A percentile compares a stretch with the other conserved stretches of the same genome.
phyloP scores from a whole-genome alignment of 2,329 filamentous ascomycete species.

The Xylaria sp. region DNA sequence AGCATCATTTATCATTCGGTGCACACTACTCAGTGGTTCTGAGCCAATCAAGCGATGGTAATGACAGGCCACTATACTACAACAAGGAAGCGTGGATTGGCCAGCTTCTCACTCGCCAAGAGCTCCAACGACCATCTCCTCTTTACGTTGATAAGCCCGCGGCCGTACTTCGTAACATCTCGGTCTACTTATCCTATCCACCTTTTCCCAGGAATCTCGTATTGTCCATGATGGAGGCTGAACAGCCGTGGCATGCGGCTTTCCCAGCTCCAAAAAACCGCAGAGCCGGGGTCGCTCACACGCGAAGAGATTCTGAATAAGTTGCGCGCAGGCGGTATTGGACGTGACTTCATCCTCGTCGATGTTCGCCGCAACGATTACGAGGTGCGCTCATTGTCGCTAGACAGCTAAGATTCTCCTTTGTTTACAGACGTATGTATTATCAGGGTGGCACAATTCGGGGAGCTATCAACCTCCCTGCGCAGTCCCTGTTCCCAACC shows the following conservation, averaged over 20 bases:
- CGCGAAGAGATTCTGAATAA: slow-evolving; percentile 34
- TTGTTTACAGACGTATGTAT: slow-evolving; percentile 14
- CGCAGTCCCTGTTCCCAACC: slow-evolving; percentile 58
- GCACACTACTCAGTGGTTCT: not conserved
- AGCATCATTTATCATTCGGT: not conserved
- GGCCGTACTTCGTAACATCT: not conserved
- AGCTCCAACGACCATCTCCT: not conserved
- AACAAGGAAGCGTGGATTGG: slow-evolving; percentile 6
- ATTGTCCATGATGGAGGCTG: slow-evolving; percentile 22
- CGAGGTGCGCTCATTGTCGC: slow-evolving; percentile 48
- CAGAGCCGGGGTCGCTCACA: slow-evolving; percentile 25
- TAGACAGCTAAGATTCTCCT: slow-evolving; percentile 4
- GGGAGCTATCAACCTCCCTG: slow-evolving; percentile 64
- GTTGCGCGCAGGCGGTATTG: slow-evolving; percentile 18
- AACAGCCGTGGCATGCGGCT: slow-evolving; percentile 36
- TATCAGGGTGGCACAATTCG: slow-evolving; percentile 66
- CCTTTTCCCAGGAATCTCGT: not conserved
- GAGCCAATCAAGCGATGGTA: slow-evolving; percentile 25
- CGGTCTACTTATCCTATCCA: not conserved
- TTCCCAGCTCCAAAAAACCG: slow-evolving; percentile 34
- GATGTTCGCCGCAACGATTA: slow-evolving; percentile 58
- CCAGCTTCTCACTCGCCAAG: slow-evolving; percentile 16
- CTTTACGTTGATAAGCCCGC: not conserved
- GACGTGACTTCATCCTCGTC: slow-evolving; percentile 51
- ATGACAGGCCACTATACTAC: slow-evolving; percentile 8